Evolutionary conservation across 164 flowering plant genomes (phyloP), one percentile per base, ranked within the genome.

Genomic region (Liriodendron chinense): DNA sequence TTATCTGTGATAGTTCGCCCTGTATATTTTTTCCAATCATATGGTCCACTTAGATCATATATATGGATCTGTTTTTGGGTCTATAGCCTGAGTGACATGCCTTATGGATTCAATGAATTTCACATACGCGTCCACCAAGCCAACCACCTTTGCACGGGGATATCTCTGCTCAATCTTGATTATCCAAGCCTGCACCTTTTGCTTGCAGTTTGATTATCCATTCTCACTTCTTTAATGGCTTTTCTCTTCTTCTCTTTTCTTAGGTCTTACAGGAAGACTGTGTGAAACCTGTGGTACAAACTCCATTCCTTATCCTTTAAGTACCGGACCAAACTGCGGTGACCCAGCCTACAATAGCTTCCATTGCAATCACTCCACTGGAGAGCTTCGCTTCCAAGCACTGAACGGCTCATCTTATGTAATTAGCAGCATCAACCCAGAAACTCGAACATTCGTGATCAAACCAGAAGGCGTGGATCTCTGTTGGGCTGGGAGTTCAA

Each of bases 241-340:
- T 53, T 53, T 53, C 57, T 10, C 16, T 53, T 53, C 57, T 25
- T 66, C 47, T 26, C 28, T 66, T 66, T 18, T 28, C 28, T 10
- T 26, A 63, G 61, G 13, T 57, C 47, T 2, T 23, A 23, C 23
- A 5, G 23, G 69, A 47, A 65, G 43, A 9, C 47, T 14, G 18
- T 64, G 75, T 14, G 22, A 21, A 16, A 48, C 23, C 64, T 73
- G 75, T 64, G 75, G 69, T 21, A 49, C 61, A 12, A 43, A 65
- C 47, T 9, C 26, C 34, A 28, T 74, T 56, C 76, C 71, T 1
- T 74, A 74, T 67, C 76, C 76, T 50, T 23, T 74, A n/a, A 74
- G 71, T 64, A 74, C 76, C 26, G 76, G 50, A 16, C 26, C 67
- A 25, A 28, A 67, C 47, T 74, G 76, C 26, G 76, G 76, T 1